Percentiles rank a stretch among this genome's conserved stretches.
Evolutionary conservation across 306 rosid genomes (phyloP).

Genomic region (Crataegus laevigata): DNA sequence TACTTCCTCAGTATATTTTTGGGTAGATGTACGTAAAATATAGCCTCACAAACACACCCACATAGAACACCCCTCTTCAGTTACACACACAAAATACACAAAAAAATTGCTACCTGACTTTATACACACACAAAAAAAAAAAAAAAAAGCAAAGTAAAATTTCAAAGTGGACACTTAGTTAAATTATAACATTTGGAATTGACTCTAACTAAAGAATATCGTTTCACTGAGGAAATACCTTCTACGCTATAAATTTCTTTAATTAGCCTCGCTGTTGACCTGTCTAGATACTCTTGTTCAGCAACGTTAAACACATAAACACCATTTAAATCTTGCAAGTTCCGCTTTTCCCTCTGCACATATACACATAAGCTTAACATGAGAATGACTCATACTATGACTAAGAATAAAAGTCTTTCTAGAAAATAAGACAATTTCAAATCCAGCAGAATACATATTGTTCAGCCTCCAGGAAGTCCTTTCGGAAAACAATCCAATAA

Average conservation of each 20-base stretch:
- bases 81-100: not conserved
- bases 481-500: not conserved
- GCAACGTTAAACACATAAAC: constrained; percentile 64
- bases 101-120: not conserved
- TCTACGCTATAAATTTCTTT: constrained; percentile 58
- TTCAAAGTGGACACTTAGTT: not conserved
- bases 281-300: constrained; percentile 73
- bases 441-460: not conserved
- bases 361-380: not conserved
- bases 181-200: not conserved
- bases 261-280: constrained; percentile 82
- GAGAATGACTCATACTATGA: not conserved
- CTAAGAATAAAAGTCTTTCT: not conserved
- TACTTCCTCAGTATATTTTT: not conserved
- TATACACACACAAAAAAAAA: not conserved
- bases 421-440: not conserved
- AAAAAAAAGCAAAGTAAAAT: not conserved
- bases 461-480: not conserved
- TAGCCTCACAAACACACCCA: not conserved
- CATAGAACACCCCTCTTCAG: not conserved
- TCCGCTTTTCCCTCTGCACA: constrained; percentile 73
- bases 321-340: constrained; percentile 67
- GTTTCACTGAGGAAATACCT: constrained; percentile 35
- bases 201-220: not conserved
- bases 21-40: not conserved